phyloP scores from a whole-genome alignment of 2,329 filamentous ascomycete species.

The Raffaelea deltoideospora region DNA sequence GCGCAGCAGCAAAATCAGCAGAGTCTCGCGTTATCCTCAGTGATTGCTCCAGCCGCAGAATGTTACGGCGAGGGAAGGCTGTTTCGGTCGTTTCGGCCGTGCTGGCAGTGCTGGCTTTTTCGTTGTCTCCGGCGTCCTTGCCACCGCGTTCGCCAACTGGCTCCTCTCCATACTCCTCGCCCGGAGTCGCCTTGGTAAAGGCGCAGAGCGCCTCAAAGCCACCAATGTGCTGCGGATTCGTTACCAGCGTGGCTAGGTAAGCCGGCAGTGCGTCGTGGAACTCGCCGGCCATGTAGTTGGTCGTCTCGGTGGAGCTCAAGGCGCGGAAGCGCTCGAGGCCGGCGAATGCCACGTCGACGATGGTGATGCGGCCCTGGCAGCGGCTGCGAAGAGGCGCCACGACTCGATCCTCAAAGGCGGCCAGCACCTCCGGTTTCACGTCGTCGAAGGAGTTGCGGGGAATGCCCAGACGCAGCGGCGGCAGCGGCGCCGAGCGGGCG shows the following conservation, averaged over 20 bases:
- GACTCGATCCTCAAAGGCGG: constrained; percentile 36
- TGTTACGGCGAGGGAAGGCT: constrained; percentile 6
- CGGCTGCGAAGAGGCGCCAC: constrained; percentile 31
- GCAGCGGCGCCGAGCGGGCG: constrained; percentile 20
- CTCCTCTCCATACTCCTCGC: constrained; percentile 44
- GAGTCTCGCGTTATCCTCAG: constrained; percentile 12
- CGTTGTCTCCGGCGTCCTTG: constrained; percentile 20
- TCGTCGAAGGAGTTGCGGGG: constrained; percentile 39
- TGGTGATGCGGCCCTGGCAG: constrained; percentile 36
- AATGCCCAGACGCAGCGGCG: constrained; percentile 45
- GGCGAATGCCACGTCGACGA: constrained; percentile 26
- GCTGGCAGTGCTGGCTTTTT: constrained; percentile 22
- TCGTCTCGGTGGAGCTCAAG: not conserved
- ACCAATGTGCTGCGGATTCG: constrained; percentile 41
- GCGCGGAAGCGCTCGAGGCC: constrained; percentile 18
- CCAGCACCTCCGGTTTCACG: constrained; percentile 13
- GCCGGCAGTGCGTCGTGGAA: constrained; percentile 39
- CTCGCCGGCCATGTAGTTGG: constrained; percentile 26
- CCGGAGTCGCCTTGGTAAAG: constrained; percentile 36
- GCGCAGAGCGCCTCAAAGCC: constrained; percentile 32
- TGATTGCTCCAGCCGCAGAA: constrained; percentile 2
- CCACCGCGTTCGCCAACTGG: constrained; percentile 35
- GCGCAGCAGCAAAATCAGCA: constrained; percentile 14
- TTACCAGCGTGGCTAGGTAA: constrained; percentile 40
- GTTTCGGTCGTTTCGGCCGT: no score